Evolutionary conservation across 805 yeast species (phyloP), one percentile per base, ranked within the genome.

Genomic region (Myxozyma neotropica): DNA sequence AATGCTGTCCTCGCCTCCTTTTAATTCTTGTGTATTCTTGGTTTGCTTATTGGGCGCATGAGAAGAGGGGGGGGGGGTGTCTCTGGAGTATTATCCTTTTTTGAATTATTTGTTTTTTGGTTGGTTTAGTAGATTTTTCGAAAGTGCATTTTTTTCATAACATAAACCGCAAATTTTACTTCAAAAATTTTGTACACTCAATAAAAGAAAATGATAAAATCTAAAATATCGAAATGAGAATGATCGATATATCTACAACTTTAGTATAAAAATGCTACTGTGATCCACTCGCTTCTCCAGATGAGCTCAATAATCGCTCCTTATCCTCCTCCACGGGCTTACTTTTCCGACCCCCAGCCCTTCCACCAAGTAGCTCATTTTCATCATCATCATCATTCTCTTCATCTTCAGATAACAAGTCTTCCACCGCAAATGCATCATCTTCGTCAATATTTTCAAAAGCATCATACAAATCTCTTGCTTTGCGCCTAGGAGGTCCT

Each of bases 361-460:
- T 40, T 35, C 56, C 38, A 29, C 6, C 23, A 17, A 29, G 45
- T 43, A 39, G 49, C n/a, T 38, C 21, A 38, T 19, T 38, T 8
- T 61, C 64, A 23, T 44, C 49, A n/a, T 50, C 58, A 19, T 52
- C 58, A 13, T 38, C 67, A 10, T 61, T 55, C 26, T 54, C 53
- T n/a, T 63, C 64, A 23, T 26, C 67, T n/a, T 50, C 58, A 15
- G 61, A 53, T 42, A 58, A 33, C 33, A 61, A 19, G 45, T 57
- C 63, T 8, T 63, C 64, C 13, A 59, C 61, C 10, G 62, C 65
- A 48, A 58, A 58, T 33, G 61, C 61, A 40, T 57, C 62, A 26
- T 64, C 66, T 31, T 58, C 65, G 26, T 59, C 68, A 21, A 60
- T 64, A 44, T 64, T 56, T 45, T 59, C 60, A 51, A 62, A 59